phyloP scores from a whole-genome alignment of 1,284 basidiomycete species.

The Apiotrichum laibachii region DNA sequence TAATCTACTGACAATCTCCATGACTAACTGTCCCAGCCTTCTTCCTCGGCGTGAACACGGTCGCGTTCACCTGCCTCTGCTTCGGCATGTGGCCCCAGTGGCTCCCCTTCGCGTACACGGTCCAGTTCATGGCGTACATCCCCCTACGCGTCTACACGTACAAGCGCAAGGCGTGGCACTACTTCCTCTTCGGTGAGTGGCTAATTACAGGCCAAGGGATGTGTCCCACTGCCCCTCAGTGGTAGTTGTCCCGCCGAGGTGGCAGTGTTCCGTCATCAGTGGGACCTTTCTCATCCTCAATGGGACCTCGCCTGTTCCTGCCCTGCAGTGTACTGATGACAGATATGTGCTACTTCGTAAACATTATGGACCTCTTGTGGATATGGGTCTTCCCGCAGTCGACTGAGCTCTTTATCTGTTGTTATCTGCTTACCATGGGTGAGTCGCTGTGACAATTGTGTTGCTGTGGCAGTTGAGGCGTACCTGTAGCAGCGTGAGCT shows the following conservation, averaged over 20 bases:
- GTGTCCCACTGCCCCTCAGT: too few relatives aligned
- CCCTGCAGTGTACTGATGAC: neutral
- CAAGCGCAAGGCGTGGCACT: slow-evolving; percentile 83
- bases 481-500: slow-evolving; percentile 1
- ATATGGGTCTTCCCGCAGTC: slow-evolving; percentile 77
- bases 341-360: slow-evolving; percentile 76
- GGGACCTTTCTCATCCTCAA: too few relatives aligned
- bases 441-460: slow-evolving; percentile 21
- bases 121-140: slow-evolving; percentile 71
- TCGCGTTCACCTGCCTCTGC: slow-evolving; percentile 76
- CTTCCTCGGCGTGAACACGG: slow-evolving; percentile 82
- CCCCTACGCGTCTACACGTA: slow-evolving; percentile 76
- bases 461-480: neutral
- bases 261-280: too few relatives aligned
- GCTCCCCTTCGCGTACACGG: slow-evolving; percentile 59
- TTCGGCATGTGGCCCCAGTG: slow-evolving; percentile 80
- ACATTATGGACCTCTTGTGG: slow-evolving; percentile 81
- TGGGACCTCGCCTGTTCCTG: too few relatives aligned
- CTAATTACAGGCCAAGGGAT: too few relatives aligned
- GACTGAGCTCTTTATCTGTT: slow-evolving; percentile 73
- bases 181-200: slow-evolving; percentile 77
- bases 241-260: neutral
- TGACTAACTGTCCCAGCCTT: slow-evolving; percentile 60
- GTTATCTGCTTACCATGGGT: slow-evolving; percentile 80
- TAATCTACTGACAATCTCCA: neutral